Evolutionary conservation across 768 basidiomycete genomes (phyloP).

Genomic region (Podaxis sp.): DNA sequence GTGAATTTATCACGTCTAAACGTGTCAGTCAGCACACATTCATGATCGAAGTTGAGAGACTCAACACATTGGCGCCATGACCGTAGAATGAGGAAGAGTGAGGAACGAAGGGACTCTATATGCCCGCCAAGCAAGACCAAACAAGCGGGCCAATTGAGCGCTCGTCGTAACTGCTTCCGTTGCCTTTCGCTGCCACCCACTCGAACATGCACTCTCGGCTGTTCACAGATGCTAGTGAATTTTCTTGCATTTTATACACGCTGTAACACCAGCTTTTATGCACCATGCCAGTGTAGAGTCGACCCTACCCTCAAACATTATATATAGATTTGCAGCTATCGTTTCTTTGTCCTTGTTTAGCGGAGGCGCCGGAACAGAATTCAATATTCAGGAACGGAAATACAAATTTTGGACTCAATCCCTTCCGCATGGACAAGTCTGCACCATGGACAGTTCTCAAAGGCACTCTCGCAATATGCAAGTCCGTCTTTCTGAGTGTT

Average conservation of each 20-base stretch:
- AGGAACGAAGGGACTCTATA: background rate
- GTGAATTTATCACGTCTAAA: slow-evolving; percentile 82
- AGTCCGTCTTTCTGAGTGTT: slow-evolving; percentile 57
- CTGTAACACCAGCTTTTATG: too few relatives aligned
- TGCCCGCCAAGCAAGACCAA: background rate
- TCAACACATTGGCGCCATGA: slow-evolving; percentile 40
- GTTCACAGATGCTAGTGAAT: too few relatives aligned
- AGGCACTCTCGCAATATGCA: slow-evolving; percentile 71
- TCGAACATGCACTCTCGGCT: too few relatives aligned
- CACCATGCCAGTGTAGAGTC: background rate
- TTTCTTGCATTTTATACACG: too few relatives aligned
- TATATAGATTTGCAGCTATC: background rate
- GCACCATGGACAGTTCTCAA: slow-evolving; percentile 46
- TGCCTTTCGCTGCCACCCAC: too few relatives aligned
- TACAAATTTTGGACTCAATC: background rate
- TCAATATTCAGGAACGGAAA: background rate
- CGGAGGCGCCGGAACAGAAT: background rate
- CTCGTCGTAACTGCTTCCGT: background rate
- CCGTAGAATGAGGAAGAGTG: background rate
- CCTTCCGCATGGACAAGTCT: slow-evolving; percentile 29
- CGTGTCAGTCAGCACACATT: slow-evolving; percentile 6
- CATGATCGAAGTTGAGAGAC: slow-evolving; percentile 8
- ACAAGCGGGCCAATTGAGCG: background rate
- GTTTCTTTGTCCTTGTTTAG: slow-evolving; percentile 5
- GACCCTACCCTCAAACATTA: too few relatives aligned